A percentile compares a stretch with the other conserved stretches of the same genome.
Evolutionary conservation across 169 alveolate species (phyloP).

Genomic region (Eimeria praecox): DNA sequence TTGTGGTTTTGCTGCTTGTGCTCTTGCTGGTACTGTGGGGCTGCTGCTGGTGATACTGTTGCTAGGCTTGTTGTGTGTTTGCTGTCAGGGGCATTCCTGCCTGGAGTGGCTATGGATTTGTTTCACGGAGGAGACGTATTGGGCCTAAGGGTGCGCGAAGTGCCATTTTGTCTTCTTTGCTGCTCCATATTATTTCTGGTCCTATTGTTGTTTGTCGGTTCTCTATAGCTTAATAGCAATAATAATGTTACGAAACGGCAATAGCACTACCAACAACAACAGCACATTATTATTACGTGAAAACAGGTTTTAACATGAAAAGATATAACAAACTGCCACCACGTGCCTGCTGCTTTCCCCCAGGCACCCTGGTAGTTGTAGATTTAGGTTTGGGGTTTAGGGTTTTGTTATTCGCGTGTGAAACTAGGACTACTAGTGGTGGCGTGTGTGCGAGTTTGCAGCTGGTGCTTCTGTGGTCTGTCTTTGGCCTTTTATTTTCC

Average conservation of each 20-base stretch:
- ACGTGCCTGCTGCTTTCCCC: background rate
- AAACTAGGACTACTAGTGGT: background rate
- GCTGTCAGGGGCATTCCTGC: slow-evolving; percentile 77
- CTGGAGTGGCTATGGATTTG: slow-evolving; percentile 74
- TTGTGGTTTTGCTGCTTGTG: background rate
- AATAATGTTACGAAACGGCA: background rate
- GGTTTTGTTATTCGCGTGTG: background rate
- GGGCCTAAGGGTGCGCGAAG: slow-evolving; percentile 60
- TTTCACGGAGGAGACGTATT: slow-evolving; percentile 67
- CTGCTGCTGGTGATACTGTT: background rate
- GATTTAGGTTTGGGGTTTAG: background rate
- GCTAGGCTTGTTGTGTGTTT: background rate
- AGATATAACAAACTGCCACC: background rate
- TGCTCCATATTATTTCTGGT: background rate
- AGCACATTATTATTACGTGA: too few species aligned
- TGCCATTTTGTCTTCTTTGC: background rate
- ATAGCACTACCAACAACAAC: background rate
- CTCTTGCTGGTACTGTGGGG: background rate
- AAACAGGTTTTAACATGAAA: too few species aligned
- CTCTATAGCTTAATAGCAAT: background rate
- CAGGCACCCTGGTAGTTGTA: background rate
- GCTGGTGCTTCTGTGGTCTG: slow-evolving; percentile 79
- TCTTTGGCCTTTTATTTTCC: slow-evolving; percentile 55
- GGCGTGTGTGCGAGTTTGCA: background rate
- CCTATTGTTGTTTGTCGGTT: background rate